Evolutionary conservation across 2,329 filamentous ascomycete species (phyloP).

Genomic region (Paecilomyces sp.): DNA sequence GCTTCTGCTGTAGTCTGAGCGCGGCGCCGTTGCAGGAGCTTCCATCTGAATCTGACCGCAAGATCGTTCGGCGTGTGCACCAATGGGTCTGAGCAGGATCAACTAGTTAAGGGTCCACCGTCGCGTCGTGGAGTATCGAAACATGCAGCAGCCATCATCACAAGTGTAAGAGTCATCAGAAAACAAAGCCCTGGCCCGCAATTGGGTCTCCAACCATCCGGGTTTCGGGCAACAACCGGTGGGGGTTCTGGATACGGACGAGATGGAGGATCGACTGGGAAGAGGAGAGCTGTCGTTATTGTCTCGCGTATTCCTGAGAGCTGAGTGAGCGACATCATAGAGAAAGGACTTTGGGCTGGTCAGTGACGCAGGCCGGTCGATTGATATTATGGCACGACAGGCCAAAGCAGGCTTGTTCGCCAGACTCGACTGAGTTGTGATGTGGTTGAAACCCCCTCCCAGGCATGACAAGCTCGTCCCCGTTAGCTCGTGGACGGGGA

Average conservation of each 20-base stretch:
- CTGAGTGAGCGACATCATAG: neutral
- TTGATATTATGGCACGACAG: neutral
- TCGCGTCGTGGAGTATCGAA: neutral
- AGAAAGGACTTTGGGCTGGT: neutral
- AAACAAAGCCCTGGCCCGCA: neutral
- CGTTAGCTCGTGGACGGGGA: neutral
- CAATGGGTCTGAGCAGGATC: conserved; percentile 4
- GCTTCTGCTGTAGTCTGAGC: neutral
- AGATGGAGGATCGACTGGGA: neutral
- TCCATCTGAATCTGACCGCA: conserved; percentile 5
- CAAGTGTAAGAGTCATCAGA: neutral
- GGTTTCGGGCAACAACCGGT: neutral
- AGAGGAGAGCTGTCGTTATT: neutral
- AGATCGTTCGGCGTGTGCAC: conserved; percentile 3
- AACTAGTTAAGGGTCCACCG: conserved; percentile 3
- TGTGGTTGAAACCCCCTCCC: neutral
- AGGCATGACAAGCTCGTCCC: neutral
- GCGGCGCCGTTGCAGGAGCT: neutral
- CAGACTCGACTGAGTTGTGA: neutral
- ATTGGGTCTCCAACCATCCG: neutral
- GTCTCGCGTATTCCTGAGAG: neutral
- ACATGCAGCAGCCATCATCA: neutral
- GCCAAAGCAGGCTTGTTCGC: neutral
- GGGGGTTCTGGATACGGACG: neutral
- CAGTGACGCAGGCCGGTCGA: neutral